phyloP scores from a whole-genome alignment of 768 basidiomycete genomes.

The Serendipita vermifera region DNA sequence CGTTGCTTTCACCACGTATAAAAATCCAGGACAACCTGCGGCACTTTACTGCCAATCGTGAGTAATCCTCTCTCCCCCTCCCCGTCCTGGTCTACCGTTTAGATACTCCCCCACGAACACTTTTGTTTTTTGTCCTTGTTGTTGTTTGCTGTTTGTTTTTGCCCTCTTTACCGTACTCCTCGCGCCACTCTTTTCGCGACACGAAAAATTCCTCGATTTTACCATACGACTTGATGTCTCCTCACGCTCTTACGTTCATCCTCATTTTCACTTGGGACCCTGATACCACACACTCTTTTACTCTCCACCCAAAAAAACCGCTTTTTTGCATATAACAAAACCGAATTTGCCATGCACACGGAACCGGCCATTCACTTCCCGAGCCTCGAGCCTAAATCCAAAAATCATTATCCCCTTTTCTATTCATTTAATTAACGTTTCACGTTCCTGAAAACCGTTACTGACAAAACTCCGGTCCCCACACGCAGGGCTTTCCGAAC shows the following conservation, averaged over 20 bases:
- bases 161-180: neutral
- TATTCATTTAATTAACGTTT: neutral
- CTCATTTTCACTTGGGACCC: neutral
- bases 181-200: neutral
- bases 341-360: neutral
- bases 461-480: neutral
- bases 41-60: constrained; percentile 9
- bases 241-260: neutral
- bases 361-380: neutral
- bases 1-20: constrained; percentile 4
- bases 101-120: neutral
- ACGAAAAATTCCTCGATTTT: neutral
- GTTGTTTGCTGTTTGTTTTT: neutral
- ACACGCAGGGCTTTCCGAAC: neutral
- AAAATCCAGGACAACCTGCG: constrained; percentile 4
- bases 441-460: neutral
- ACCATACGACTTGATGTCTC: too few species aligned
- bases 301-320: neutral
- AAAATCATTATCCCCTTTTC: neutral
- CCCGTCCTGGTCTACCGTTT: neutral
- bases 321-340: neutral
- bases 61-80: neutral
- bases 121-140: neutral
- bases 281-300: neutral
- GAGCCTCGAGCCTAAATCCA: neutral